Evolutionary conservation across 805 yeast species (phyloP).

Genomic region (Myxozyma vanderwaltii): DNA sequence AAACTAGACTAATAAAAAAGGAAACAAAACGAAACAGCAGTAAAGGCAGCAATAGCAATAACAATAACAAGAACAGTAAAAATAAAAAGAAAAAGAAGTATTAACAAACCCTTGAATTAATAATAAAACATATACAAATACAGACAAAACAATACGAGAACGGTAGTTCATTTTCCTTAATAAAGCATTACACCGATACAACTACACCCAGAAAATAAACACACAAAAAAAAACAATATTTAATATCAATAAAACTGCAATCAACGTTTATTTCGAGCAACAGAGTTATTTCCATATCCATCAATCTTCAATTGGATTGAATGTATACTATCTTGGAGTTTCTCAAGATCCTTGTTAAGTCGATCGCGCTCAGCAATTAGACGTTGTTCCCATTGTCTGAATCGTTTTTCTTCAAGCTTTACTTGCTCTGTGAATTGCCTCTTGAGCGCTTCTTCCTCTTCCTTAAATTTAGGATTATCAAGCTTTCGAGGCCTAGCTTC

Average conservation of each 20-base stretch:
- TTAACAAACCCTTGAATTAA: background rate
- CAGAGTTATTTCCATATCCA: background rate
- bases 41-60: background rate
- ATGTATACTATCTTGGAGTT: slow-evolving; percentile 15
- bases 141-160: background rate
- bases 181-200: background rate
- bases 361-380: slow-evolving; percentile 93
- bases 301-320: slow-evolving; percentile 12
- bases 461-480: slow-evolving; percentile 90
- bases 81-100: background rate
- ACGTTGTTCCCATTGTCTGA: slow-evolving; percentile 98
- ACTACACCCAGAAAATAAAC: background rate
- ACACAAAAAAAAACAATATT: no score
- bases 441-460: slow-evolving; percentile 92
- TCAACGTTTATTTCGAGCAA: slow-evolving; percentile 13
- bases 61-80: background rate
- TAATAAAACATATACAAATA: background rate
- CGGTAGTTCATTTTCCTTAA: background rate
- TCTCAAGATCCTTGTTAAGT: slow-evolving; percentile 86
- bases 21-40: background rate
- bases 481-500: slow-evolving; percentile 43
- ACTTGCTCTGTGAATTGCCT: slow-evolving; percentile 95
- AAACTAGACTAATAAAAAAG: background rate
- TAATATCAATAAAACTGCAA: background rate
- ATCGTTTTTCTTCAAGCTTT: slow-evolving; percentile 93